Evolutionary conservation across 345 rosid species (phyloP).

Genomic region (Lepidium didymum): DNA sequence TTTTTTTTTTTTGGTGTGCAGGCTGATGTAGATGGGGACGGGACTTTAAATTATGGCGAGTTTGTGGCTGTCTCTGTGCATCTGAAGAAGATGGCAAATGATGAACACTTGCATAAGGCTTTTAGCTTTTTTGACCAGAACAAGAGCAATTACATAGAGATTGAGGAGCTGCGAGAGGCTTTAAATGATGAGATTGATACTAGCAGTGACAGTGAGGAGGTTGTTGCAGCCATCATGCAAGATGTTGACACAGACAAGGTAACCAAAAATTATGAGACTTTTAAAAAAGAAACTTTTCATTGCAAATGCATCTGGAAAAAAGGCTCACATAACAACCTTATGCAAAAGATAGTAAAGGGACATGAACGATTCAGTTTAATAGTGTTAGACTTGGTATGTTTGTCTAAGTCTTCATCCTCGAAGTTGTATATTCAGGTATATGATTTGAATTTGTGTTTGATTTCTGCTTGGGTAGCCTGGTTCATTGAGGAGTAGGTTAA

Average conservation of each 20-base stretch:
- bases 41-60: conserved; percentile 72
- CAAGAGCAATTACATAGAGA: conserved; percentile 72
- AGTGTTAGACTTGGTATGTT: background rate
- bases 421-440: background rate
- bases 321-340: background rate
- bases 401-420: background rate
- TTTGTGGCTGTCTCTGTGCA: conserved; percentile 83
- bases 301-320: background rate
- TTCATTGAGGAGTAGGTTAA: background rate
- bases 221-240: conserved; percentile 76
- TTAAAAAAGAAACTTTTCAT: background rate
- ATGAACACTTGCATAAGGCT: conserved; percentile 88
- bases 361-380: background rate
- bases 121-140: conserved; percentile 77
- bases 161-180: conserved; percentile 71
- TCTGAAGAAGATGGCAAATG: conserved; percentile 78
- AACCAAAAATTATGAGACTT: background rate
- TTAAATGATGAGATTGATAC: conserved; percentile 65
- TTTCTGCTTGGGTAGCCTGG: background rate
- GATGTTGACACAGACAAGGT: conserved; percentile 99
- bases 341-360: background rate
- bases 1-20: conserved; percentile 16
- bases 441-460: background rate
- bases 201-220: conserved; percentile 62
- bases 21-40: conserved; percentile 93